Evolutionary conservation across 1,139 yeast species (phyloP).

Genomic region (Yamadazyma sp.): DNA sequence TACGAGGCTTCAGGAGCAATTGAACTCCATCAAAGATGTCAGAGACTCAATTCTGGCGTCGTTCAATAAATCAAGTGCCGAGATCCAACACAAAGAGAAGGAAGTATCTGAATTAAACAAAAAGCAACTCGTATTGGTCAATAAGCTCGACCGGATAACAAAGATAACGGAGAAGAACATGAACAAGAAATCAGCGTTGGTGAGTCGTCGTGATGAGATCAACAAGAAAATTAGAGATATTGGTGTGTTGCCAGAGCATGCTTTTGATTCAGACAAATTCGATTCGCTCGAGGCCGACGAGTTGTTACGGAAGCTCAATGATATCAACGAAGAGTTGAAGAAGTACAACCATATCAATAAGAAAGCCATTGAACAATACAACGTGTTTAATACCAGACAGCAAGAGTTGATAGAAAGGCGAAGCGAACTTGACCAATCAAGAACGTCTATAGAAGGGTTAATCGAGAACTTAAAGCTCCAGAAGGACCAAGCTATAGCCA

Average conservation of each 20-base stretch:
- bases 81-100: conserved; percentile 39
- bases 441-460: conserved; percentile 68
- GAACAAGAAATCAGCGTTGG: conserved; percentile 61
- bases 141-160: conserved; percentile 60
- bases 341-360: conserved; percentile 80
- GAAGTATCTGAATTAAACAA: conserved; percentile 52
- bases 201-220: conserved; percentile 67
- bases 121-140: conserved; percentile 54
- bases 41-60: conserved; percentile 19
- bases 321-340: conserved; percentile 56
- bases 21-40: conserved; percentile 24
- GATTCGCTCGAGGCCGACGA: conserved; percentile 52
- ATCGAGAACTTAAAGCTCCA: conserved; percentile 73
- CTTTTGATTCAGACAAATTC: conserved; percentile 47
- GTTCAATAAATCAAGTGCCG: conserved; percentile 26
- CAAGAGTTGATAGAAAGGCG: conserved; percentile 66
- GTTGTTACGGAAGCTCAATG: conserved; percentile 55
- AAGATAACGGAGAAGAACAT: conserved; percentile 66
- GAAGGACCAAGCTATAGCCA: conserved; percentile 79
- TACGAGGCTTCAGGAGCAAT: conserved; percentile 21
- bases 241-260: conserved; percentile 87
- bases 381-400: conserved; percentile 70
- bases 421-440: conserved; percentile 68
- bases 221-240: conserved; percentile 75
- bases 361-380: conserved; percentile 85